These are phyloP conservation scores for Gastrolobium villosum DNA, from an alignment of 306 rosid genomes.

Conservation along the genomic window DNA sequence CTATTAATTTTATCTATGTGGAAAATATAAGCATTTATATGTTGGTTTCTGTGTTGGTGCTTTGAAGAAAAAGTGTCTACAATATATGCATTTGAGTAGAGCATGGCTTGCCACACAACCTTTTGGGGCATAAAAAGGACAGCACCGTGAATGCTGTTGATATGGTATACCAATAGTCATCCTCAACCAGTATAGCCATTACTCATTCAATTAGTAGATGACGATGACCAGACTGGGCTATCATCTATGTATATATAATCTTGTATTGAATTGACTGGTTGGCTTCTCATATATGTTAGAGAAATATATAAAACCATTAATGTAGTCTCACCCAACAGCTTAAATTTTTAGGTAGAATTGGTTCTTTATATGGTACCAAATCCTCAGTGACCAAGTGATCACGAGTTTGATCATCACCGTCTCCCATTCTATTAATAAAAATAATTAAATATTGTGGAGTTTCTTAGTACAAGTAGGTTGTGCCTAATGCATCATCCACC, in stretches of 20 bases:
- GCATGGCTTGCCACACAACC: neutral
- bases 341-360: too few relatives aligned
- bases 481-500: too few relatives aligned
- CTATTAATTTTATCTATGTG: conserved; percentile 31
- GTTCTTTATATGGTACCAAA: too few relatives aligned
- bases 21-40: neutral
- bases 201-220: conserved; percentile 21
- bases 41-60: conserved; percentile 9
- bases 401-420: too few relatives aligned
- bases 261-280: conserved; percentile 22
- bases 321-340: too few relatives aligned
- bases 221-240: conserved; percentile 15
- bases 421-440: too few relatives aligned
- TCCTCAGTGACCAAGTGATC: too few relatives aligned
- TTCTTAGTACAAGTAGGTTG: too few relatives aligned
- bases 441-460: too few relatives aligned
- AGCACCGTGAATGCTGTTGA: neutral
- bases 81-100: conserved; percentile 14
- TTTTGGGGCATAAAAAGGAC: neutral
- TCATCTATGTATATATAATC: conserved; percentile 2
- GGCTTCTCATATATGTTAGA: conserved; percentile 28
- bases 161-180: conserved; percentile 28
- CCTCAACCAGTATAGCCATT: neutral
- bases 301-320: too few relatives aligned
- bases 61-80: conserved; percentile 16